Evolutionary conservation across 2,329 filamentous ascomycete genomes (phyloP).

Genomic region (Exophiala bonariae): DNA sequence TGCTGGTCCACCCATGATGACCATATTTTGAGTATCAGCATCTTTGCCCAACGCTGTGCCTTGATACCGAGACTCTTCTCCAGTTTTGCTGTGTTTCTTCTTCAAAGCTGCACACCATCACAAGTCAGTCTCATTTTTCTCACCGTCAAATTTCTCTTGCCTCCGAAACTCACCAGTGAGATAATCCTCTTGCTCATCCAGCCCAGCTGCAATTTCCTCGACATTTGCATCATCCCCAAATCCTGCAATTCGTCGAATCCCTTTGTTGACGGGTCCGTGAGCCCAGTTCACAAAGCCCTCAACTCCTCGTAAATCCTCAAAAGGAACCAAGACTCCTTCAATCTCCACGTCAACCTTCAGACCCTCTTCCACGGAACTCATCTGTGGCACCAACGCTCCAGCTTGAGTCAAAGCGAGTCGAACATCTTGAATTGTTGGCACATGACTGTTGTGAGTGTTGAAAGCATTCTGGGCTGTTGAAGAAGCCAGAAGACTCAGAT

Average conservation of each 20-base stretch:
- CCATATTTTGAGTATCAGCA: constrained; percentile 68
- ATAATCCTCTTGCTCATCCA: constrained; percentile 65
- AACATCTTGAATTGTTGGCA: constrained; percentile 72
- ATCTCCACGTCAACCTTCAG: constrained; percentile 55
- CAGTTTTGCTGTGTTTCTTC: constrained; percentile 87
- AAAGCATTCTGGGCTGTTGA: constrained; percentile 70
- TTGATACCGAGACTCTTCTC: constrained; percentile 81
- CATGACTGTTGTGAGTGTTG: constrained; percentile 66
- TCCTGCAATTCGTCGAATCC: constrained; percentile 78
- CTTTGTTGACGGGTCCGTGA: constrained; percentile 68
- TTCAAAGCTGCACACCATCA: constrained; percentile 63
- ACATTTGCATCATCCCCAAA: constrained; percentile 58
- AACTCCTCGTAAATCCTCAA: constrained; percentile 74
- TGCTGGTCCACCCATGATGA: constrained; percentile 74
- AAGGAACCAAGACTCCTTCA: constrained; percentile 27
- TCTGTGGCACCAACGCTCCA: constrained; percentile 70
- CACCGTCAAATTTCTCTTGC: constrained; percentile 6
- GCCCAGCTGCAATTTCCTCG: constrained; percentile 46
- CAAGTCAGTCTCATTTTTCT: constrained; percentile 7
- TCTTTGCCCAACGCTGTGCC: constrained; percentile 79
- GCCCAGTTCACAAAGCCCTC: constrained; percentile 81
- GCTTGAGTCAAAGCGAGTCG: constrained; percentile 81
- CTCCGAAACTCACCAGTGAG: constrained; percentile 55
- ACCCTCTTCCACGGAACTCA: constrained; percentile 67
- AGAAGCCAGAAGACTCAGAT: constrained; percentile 73